Percentiles rank a stretch among this genome's conserved stretches.
These are phyloP conservation scores for Lecanicillium sp. DNA, from an alignment of 2,329 filamentous ascomycete genomes.

Conservation along the genomic window DNA sequence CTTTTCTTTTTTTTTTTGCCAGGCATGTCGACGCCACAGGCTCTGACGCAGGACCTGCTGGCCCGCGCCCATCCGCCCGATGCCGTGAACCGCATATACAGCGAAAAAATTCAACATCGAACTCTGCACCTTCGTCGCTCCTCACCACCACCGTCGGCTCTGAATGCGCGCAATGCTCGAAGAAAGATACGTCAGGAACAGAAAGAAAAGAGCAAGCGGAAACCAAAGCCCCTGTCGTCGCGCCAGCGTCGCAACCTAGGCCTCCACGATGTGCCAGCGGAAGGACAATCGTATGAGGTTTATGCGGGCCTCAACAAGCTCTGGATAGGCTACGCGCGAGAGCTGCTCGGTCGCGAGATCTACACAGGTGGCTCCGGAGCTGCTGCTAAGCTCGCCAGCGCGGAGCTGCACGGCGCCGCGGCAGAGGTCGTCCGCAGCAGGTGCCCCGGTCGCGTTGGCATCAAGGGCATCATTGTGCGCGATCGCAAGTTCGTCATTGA, in stretches of 20 bases:
- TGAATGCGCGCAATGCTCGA: constrained; percentile 52
- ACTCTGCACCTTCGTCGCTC: constrained; percentile 73
- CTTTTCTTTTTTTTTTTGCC: neutral
- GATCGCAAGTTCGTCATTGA: constrained; percentile 86
- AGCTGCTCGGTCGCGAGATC: constrained; percentile 63
- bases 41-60: constrained; percentile 60
- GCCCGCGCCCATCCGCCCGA: constrained; percentile 72
- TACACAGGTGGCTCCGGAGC: constrained; percentile 50
- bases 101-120: constrained; percentile 76
- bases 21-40: constrained; percentile 21
- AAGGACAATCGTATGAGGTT: constrained; percentile 57
- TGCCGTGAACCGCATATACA: constrained; percentile 64
- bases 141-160: constrained; percentile 53
- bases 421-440: constrained; percentile 76
- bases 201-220: constrained; percentile 43
- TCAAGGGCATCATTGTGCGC: constrained; percentile 79
- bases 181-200: constrained; percentile 41
- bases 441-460: constrained; percentile 75
- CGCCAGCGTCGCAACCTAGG: constrained; percentile 67
- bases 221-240: constrained; percentile 67
- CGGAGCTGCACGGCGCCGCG: constrained; percentile 85
- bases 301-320: constrained; percentile 72
- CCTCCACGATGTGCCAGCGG: constrained; percentile 67
- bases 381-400: constrained; percentile 71
- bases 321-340: constrained; percentile 81